These are phyloP conservation scores for Carex scoparia DNA, from an alignment of 176 grass and related monocot genomes.

Conservation along the genomic window DNA sequence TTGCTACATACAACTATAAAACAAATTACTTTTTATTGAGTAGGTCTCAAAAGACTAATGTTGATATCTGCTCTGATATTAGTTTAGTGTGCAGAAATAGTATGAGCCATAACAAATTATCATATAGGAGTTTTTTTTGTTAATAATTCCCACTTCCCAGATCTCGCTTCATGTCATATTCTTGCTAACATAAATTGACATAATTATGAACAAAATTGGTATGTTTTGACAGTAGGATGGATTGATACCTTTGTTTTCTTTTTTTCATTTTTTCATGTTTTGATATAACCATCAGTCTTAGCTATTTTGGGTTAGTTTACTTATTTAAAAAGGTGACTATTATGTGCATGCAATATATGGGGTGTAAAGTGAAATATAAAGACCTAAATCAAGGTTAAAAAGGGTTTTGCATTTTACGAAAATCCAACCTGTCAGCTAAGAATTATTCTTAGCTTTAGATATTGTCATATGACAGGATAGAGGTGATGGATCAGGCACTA, in stretches of 20 bases:
- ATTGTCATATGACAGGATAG: conserved; percentile 34
- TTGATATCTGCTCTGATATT: neutral
- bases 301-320: neutral
- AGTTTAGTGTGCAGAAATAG: neutral
- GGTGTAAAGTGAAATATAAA: neutral
- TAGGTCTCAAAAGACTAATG: neutral
- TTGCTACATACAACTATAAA: neutral
- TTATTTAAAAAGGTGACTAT: neutral
- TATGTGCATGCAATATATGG: neutral
- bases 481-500: conserved; percentile 85
- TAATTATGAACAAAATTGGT: neutral
- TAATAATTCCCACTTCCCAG: neutral
- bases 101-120: neutral
- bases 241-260: neutral
- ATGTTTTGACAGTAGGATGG: neutral
- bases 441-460: neutral
- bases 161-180: neutral
- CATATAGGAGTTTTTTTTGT: neutral
- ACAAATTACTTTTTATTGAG: neutral
- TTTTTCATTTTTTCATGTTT: neutral
- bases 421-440: neutral
- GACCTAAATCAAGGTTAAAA: neutral
- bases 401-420: neutral
- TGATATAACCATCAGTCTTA: neutral
- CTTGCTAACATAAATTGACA: neutral